A percentile compares a stretch with the other conserved stretches of the same genome.
These are phyloP conservation scores for Aphanomyces astaci DNA, from an alignment of 352 stramenopile species.

Conservation along the genomic window DNA sequence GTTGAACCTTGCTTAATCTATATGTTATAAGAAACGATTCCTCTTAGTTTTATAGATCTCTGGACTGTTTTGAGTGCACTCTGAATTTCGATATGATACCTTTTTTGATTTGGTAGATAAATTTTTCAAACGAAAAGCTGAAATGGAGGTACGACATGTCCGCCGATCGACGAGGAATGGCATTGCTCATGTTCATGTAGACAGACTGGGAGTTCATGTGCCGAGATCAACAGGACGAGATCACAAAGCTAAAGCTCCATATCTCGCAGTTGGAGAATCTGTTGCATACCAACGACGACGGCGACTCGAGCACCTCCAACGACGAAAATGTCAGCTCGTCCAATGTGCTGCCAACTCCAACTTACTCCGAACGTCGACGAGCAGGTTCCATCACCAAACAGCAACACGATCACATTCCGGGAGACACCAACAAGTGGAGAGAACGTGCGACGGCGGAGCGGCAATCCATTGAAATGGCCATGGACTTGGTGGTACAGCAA, in stretches of 20 bases:
- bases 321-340: background rate
- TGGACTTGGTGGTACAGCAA: background rate
- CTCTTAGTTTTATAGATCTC: background rate
- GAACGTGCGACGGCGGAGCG: background rate
- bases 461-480: background rate
- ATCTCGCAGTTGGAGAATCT: constrained; percentile 2
- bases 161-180: background rate
- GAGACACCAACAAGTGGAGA: background rate
- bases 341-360: background rate
- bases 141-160: background rate
- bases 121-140: no score
- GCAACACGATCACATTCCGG: no score
- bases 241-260: constrained; percentile 10
- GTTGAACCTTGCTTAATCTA: no score
- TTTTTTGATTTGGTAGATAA: no score
- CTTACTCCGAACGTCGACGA: background rate
- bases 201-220: constrained; percentile 11
- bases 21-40: no score
- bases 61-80: background rate
- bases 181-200: background rate
- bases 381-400: no score
- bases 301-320: background rate
- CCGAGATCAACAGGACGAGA: constrained; percentile 14
- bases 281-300: background rate
- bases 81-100: background rate